Conservation (phyloP, 2,329 filamentous ascomycete species). For the Chlorencoelia australis region DNA sequence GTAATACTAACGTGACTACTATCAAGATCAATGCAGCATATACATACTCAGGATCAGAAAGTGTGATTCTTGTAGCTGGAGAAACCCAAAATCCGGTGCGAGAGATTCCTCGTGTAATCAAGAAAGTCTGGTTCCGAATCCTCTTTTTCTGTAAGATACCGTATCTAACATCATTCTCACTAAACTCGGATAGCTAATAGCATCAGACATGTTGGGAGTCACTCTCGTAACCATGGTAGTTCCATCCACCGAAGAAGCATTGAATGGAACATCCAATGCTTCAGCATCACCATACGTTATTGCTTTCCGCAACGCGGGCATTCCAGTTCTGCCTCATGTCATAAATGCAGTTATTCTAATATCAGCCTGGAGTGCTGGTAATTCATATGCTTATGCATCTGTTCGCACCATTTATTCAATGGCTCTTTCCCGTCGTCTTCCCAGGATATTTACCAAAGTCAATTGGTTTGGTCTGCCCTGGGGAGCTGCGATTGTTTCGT, state of each 20-base stretch:
- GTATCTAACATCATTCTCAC: too few species aligned
- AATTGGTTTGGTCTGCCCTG: constrained; percentile 48
- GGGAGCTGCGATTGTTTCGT: too few species aligned
- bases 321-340: constrained; percentile 57
- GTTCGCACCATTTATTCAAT: constrained; percentile 61
- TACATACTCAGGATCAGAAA: constrained; percentile 41
- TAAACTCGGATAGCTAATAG: too few species aligned
- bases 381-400: constrained; percentile 53
- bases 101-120: constrained; percentile 42
- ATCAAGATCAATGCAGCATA: constrained; percentile 32
- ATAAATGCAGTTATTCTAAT: constrained; percentile 61
- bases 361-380: constrained; percentile 52
- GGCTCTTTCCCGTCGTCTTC: constrained; percentile 54
- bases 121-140: constrained; percentile 44
- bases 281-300: constrained; percentile 59
- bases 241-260: constrained; percentile 38
- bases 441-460: constrained; percentile 47
- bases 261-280: constrained; percentile 30
- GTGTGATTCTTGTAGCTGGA: constrained; percentile 44
- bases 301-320: constrained; percentile 57
- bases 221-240: constrained; percentile 45
- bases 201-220: constrained; percentile 40
- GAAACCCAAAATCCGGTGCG: constrained; percentile 43
- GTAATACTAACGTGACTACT: constrained; percentile 3
- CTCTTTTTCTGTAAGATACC: constrained; percentile 48